Conservation (phyloP, 2,329 filamentous ascomycete species). For the Xylariaceae sp. region DNA sequence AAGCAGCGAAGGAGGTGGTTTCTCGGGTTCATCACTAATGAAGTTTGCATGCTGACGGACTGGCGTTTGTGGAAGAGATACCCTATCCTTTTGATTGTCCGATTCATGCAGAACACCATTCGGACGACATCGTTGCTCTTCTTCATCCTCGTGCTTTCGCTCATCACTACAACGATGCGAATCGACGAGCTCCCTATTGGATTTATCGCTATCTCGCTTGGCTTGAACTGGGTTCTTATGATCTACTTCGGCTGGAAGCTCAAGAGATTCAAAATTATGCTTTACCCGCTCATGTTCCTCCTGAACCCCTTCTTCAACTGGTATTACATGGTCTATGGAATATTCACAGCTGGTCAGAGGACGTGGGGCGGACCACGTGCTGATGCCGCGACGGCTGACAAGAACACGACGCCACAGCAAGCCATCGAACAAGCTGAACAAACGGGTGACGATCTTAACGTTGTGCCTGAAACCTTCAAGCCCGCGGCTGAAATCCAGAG, state of each 20-base stretch:
- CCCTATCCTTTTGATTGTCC: constrained; percentile 77
- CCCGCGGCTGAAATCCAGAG: constrained; percentile 49
- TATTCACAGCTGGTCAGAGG: constrained; percentile 88
- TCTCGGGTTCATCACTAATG: constrained; percentile 94
- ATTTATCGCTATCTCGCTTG: constrained; percentile 88
- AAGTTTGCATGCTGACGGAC: constrained; percentile 97
- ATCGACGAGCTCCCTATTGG: constrained; percentile 79
- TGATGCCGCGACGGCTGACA: constrained; percentile 78
- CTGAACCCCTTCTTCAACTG: constrained; percentile 97
- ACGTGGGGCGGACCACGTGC: constrained; percentile 95
- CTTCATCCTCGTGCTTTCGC: constrained; percentile 85
- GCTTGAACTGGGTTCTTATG: constrained; percentile 93
- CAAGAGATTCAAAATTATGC: constrained; percentile 85
- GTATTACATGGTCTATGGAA: constrained; percentile 96
- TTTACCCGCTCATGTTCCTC: constrained; percentile 94
- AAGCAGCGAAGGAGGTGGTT: constrained; percentile 98
- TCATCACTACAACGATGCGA: constrained; percentile 78
- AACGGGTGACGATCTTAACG: constrained; percentile 81
- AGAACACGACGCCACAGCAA: constrained; percentile 70
- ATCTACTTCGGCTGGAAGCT: constrained; percentile 89
- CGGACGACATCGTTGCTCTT: constrained; percentile 90
- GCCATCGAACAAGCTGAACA: constrained; percentile 79
- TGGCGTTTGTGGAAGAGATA: constrained; percentile 88
- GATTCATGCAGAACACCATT: constrained; percentile 95
- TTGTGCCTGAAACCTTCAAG: constrained; percentile 82